These are phyloP conservation scores for Echinosophora koreensis DNA, from an alignment of 306 rosid species.

Conservation along the genomic window DNA sequence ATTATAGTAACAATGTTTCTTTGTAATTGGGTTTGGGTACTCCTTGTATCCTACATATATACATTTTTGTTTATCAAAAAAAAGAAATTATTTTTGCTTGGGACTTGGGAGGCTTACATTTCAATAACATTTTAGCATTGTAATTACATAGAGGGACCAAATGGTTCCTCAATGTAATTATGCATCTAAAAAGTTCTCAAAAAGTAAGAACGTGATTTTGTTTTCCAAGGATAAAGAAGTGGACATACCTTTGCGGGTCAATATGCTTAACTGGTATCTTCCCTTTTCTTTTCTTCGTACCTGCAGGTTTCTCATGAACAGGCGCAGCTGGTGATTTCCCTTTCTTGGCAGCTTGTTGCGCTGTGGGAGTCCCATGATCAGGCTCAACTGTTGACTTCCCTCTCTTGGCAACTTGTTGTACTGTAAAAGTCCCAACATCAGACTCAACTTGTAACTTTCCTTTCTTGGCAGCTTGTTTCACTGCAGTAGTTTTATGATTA, in stretches of 20 bases:
- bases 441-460: neutral
- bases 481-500: too few relatives aligned
- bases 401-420: too few relatives aligned
- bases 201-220: neutral
- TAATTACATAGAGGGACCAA: neutral
- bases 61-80: too few relatives aligned
- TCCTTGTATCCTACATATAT: too few relatives aligned
- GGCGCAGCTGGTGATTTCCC: neutral
- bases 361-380: neutral
- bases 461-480: too few relatives aligned
- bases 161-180: conserved; percentile 14
- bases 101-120: conserved; percentile 21
- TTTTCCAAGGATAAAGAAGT: conserved; percentile 26
- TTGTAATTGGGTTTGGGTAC: too few relatives aligned
- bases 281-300: conserved; percentile 55
- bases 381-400: too few relatives aligned
- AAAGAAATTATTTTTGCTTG: conserved; percentile 22
- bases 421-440: too few relatives aligned
- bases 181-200: conserved; percentile 34
- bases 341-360: neutral
- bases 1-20: too few relatives aligned
- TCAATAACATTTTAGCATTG: conserved; percentile 23
- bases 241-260: conserved; percentile 72
- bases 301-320: too few relatives aligned
- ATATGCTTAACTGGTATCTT: conserved; percentile 65